Base-by-base conservation (phyloP, 768 basidiomycete genomes). In the Lactifluus subvellereus region DNA sequence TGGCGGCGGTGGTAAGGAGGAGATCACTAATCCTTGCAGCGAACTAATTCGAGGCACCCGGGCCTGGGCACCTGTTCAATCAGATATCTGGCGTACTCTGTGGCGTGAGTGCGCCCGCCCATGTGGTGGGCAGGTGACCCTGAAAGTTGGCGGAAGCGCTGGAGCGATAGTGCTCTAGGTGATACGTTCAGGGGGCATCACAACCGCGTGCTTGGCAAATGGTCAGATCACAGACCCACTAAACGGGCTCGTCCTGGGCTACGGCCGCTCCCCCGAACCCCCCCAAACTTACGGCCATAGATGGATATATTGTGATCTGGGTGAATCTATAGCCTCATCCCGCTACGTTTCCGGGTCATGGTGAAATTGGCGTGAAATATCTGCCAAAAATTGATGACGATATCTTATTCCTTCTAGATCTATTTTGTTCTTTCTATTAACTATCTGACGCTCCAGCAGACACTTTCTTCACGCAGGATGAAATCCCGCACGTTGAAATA, bases 241-340 rank as follows among this genome's bases (percentile, higher is more conserved):
- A 47, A 6, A n/a, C 51, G 7, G 30, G 37, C 37, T 14, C 14
- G 43, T 48, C 60, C 60, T 48, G 60, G 60, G 30, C 43, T 20
- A 38, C 27, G 60, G 60, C 53, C 60, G 59, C 16, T 22, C 2
- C 13, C 49, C 20, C 45, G 11, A 47, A 20, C 6, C 6, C 3
- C 20, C 10, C 3, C 40, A 32, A 50, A 32, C 32, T 43, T 27
- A 13, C 6, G 6, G 18, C 57, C 57, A 53, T 45, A 48, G 14
- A 48, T 58, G 57, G 62, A 22, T 48, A 54, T 49, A 63, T 63
- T 63, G 38, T 3, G 22, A 58, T 59, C 62, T 47, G n/a, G 33
- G 3, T 22, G n/a, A 43, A 62, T 62, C 56, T 62, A 20, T 50
- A 40, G 35, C 45, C 42, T 45, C 32, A 35, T 45, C 43, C 33